A percentile compares a stretch with the other conserved stretches of the same genome.
phyloP scores from a whole-genome alignment of 1,284 basidiomycete genomes.

The Ceratobasidium papillatum region DNA sequence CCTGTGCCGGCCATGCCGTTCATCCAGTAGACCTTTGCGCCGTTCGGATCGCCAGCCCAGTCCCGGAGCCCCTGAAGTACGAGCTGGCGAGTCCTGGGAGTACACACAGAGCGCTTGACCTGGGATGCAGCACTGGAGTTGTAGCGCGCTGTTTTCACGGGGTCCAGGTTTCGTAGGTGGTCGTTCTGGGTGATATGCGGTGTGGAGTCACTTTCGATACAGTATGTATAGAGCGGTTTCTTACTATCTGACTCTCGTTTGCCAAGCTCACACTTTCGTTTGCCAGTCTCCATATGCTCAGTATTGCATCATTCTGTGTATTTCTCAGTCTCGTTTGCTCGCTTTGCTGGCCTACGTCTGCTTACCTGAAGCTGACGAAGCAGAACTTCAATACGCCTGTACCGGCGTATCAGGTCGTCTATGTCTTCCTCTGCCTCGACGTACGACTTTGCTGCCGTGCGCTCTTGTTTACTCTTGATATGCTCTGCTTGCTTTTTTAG shows the following conservation, averaged over 20 bases:
- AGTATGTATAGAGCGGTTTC: too few relatives aligned
- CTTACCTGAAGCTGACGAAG: not conserved
- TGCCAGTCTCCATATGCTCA: not conserved
- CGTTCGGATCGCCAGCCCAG: not conserved
- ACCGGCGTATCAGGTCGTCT: not conserved
- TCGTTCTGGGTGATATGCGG: not conserved
- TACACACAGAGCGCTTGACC: constrained; percentile 2
- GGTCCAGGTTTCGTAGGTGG: not conserved
- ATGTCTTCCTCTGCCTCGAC: not conserved
- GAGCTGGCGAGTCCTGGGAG: not conserved
- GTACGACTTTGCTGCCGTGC: not conserved
- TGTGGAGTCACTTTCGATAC: too few relatives aligned
- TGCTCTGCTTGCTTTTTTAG: not conserved
- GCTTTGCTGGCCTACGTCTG: too few relatives aligned
- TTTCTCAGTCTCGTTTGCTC: not conserved
- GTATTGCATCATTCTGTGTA: not conserved
- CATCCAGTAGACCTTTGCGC: constrained; percentile 24
- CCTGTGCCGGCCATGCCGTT: constrained; percentile 46
- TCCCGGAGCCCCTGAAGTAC: not conserved
- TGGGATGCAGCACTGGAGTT: not conserved
- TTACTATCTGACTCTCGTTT: too few relatives aligned
- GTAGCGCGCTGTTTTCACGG: not conserved
- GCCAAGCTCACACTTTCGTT: not conserved
- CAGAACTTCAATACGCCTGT: not conserved
- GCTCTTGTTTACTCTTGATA: not conserved